Evolutionary conservation across 495 filamentous ascomycete genomes (phyloP).

Genomic region (Pyrenopolyporus hunteri): DNA sequence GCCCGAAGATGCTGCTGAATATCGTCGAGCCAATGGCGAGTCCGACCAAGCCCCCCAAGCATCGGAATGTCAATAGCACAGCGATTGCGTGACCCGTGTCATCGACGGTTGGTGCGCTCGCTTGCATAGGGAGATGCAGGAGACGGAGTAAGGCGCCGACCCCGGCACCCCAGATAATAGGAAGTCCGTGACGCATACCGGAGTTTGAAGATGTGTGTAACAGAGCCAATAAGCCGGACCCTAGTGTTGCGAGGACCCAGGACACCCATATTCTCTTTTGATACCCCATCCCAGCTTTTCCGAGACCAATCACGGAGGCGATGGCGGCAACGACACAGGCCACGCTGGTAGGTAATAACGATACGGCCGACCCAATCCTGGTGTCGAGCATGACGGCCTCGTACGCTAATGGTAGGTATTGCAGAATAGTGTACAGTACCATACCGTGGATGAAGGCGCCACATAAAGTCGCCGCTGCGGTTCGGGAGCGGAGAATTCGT

Average conservation of each 20-base stretch:
- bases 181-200: slow-evolving; percentile 29
- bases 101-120: slow-evolving; percentile 45
- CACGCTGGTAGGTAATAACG: slow-evolving; percentile 39
- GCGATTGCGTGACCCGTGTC: slow-evolving; percentile 50
- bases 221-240: slow-evolving; percentile 38
- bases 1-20: slow-evolving; percentile 42
- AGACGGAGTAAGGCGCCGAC: slow-evolving; percentile 39
- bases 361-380: slow-evolving; percentile 38
- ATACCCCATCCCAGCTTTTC: slow-evolving; percentile 35
- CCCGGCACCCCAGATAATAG: slow-evolving; percentile 41
- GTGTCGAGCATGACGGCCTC: slow-evolving; percentile 45
- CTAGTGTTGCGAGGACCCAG: slow-evolving; percentile 38
- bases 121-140: slow-evolving; percentile 45
- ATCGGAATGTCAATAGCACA: slow-evolving; percentile 45
- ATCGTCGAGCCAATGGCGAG: slow-evolving; percentile 44
- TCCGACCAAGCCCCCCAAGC: slow-evolving; percentile 49
- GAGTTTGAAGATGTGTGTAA: slow-evolving; percentile 19
- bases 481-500: slow-evolving; percentile 43
- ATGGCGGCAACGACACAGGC: slow-evolving; percentile 33
- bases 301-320: slow-evolving; percentile 30
- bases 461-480: slow-evolving; percentile 36
- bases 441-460: slow-evolving; percentile 46
- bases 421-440: slow-evolving; percentile 40
- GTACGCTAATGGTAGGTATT: slow-evolving; percentile 48
- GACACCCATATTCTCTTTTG: slow-evolving; percentile 27